phyloP scores from a whole-genome alignment of 2,329 filamentous ascomycete genomes.

The Aspergillus aculeatinus region DNA sequence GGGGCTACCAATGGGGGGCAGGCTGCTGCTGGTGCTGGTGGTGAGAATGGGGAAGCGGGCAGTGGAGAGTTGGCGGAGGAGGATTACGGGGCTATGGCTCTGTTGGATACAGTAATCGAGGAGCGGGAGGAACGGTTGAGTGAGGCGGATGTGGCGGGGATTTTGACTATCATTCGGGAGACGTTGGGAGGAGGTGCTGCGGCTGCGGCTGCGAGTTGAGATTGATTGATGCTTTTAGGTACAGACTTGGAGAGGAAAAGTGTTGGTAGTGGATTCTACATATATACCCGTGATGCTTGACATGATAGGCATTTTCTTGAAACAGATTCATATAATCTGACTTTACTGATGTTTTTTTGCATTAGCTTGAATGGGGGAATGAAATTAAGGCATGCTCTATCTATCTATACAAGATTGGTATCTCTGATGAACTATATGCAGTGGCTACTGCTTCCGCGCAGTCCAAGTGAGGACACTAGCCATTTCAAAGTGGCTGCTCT shows the following conservation, averaged over 20 bases:
- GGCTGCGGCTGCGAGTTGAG: background rate
- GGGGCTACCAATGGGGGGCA: constrained; percentile 2
- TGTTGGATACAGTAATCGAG: constrained; percentile 45
- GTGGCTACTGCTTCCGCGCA: background rate
- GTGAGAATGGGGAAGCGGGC: constrained; percentile 15
- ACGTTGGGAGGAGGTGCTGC: constrained; percentile 22
- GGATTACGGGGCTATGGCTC: constrained; percentile 36
- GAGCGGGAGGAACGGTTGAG: constrained; percentile 43
- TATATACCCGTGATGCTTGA: background rate
- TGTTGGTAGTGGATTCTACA: background rate
- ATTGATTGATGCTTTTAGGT: too few species aligned
- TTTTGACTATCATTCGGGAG: constrained; percentile 39
- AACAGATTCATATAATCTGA: too few species aligned
- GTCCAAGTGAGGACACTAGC: background rate
- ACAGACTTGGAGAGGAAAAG: background rate
- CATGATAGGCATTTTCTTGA: background rate
- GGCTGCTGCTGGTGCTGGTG: constrained; percentile 17
- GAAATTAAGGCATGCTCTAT: background rate
- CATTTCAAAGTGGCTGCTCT: background rate
- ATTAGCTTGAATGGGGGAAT: background rate
- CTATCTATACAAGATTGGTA: constrained; percentile 6
- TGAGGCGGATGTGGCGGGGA: constrained; percentile 37
- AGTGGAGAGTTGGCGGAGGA: constrained; percentile 18
- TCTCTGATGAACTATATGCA: background rate
- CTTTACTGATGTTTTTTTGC: too few species aligned